Evolutionary conservation across 257 asterid species (phyloP).

Genomic region (Pogostemon cablin): DNA sequence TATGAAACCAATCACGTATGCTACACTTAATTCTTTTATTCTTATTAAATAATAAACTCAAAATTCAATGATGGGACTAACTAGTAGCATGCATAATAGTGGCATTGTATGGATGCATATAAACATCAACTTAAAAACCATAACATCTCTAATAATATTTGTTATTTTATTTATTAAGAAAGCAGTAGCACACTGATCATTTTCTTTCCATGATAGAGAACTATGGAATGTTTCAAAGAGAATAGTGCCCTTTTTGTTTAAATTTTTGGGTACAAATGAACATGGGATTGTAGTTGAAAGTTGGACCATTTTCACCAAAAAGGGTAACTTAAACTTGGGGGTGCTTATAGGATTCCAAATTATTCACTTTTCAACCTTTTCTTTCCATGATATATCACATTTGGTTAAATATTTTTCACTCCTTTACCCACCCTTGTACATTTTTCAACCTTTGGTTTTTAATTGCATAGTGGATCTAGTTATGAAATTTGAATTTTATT

Average conservation of each 20-base stretch:
- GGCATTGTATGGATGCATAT: too few relatives aligned
- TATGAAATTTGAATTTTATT: not conserved
- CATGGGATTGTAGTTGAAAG: constrained; percentile 36
- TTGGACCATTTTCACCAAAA: constrained; percentile 30
- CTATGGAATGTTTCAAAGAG: not conserved
- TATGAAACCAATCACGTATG: too few relatives aligned
- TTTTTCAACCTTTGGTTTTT: not conserved
- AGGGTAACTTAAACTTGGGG: constrained; percentile 22
- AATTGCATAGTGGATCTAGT: not conserved
- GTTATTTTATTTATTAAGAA: not conserved
- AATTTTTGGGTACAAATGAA: constrained; percentile 27
- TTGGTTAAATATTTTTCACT: constrained; percentile 24
- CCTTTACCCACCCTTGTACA: not conserved
- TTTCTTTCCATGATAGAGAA: not conserved
- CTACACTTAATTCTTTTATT: too few relatives aligned
- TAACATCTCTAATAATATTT: not conserved
- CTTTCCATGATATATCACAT: constrained; percentile 34
- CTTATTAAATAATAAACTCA: too few relatives aligned
- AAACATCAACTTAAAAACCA: too few relatives aligned
- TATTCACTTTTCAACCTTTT: constrained; percentile 26
- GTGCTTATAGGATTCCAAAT: constrained; percentile 29
- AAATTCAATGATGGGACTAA: too few relatives aligned
- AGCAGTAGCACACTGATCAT: not conserved
- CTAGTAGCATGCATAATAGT: too few relatives aligned
- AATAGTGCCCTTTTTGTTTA: constrained; percentile 18